A percentile compares a stretch with the other conserved stretches of the same genome.
These are phyloP conservation scores for Pseudozyma flocculosa DNA, from an alignment of 1,284 basidiomycete species.

Conservation along the genomic window DNA sequence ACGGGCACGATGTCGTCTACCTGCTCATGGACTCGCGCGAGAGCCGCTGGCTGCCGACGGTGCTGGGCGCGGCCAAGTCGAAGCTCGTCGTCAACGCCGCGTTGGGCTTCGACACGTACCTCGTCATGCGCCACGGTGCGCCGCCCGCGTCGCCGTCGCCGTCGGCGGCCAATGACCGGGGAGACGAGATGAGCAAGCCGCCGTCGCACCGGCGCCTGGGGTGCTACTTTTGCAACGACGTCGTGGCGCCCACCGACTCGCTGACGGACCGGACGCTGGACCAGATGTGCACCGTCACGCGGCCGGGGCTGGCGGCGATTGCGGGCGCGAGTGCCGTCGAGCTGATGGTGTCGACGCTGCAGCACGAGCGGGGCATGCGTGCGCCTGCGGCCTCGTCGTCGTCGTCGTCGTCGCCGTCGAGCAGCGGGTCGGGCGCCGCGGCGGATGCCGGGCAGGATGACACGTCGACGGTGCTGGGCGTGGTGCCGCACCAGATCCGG, in stretches of 20 bases:
- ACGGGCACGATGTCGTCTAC: conserved; percentile 84
- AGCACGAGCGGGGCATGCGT: conserved; percentile 64
- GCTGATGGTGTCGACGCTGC: conserved; percentile 80
- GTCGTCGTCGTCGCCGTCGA: too few species aligned
- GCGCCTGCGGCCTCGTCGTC: conserved; percentile 25
- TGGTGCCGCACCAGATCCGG: conserved; percentile 89
- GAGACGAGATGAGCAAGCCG: conserved; percentile 11
- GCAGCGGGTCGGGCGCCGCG: neutral
- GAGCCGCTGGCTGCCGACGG: conserved; percentile 90
- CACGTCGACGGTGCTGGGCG: conserved; percentile 63
- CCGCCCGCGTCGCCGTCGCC: conserved; percentile 57
- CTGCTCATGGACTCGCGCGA: conserved; percentile 97
- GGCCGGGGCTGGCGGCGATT: conserved; percentile 91
- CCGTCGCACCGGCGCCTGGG: conserved; percentile 61
- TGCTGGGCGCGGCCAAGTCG: conserved; percentile 76
- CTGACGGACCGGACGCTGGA: conserved; percentile 91
- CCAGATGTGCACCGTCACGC: conserved; percentile 98
- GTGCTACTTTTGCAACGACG: conserved; percentile 98
- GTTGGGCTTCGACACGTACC: conserved; percentile 90
- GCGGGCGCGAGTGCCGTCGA: conserved; percentile 90
- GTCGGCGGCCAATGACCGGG: conserved; percentile 36
- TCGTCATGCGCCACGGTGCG: conserved; percentile 94
- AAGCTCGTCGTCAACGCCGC: conserved; percentile 97
- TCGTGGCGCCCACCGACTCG: conserved; percentile 91
- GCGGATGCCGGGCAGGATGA: neutral